Evolutionary conservation across 1,284 basidiomycete species (phyloP), one percentile per base, ranked within the genome.

Genomic region (Rhizopogon parksii): DNA sequence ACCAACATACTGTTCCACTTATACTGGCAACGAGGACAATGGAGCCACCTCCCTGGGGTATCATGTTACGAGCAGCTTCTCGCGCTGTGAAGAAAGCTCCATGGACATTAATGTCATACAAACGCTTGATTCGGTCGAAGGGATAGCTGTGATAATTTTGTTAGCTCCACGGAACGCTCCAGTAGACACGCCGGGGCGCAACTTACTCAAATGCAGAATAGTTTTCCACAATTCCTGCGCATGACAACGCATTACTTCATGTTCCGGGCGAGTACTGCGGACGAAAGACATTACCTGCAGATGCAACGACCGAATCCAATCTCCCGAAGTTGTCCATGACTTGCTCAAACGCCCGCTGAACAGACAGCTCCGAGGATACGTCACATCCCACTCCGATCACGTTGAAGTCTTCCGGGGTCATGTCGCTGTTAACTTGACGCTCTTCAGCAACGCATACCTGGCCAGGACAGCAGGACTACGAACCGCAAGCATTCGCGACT

Each of bases 31-130:
- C 83, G 54, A 98, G 77, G 55, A 94, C 81, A 63, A 97, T 91
- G 49, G 85, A 87, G 7, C 93, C 93, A 42, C 78, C 79, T 32
- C 85, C 82, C 50, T 78, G 74, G 12, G 83, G 80, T 57, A 89
- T 84, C 88, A 90, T 90, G 66, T 78, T 71, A 65, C 85, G 70
- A 57, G 92, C 91, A 1, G 90, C 94, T 69, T 97, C 93, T 25
- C 94, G 84, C 3, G 95, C 95, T 30, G 93, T 95, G 73, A 87
- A 95, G 75, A 91, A 93, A 14, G 84, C 80, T 47, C 93, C 94
- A 66, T 95, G 91, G 50, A 98, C 88, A 66, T 98, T 97, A 75
- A 97, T 85, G 64, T 93, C 91, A 63, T 89, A 88, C 49, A 98
- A 74, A 40, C 83, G 82, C 67, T 85, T 85, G 59, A 91, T 83